Percentiles rank a stretch among this genome's conserved stretches.
These are phyloP conservation scores for Lachancea lanzarotensis DNA, from an alignment of 805 yeast species.

Conservation along the genomic window DNA sequence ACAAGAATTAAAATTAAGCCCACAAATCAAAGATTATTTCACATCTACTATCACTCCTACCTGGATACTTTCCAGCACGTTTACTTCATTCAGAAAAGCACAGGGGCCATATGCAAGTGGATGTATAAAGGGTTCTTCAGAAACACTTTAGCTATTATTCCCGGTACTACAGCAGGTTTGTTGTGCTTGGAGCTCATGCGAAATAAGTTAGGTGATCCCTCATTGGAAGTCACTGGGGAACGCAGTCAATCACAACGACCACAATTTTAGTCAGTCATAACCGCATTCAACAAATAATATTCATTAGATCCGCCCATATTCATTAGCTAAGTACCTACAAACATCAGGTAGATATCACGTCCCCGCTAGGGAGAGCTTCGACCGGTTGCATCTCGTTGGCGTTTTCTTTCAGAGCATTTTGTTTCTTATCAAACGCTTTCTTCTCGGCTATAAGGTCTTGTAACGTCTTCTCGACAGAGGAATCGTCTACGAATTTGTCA, in stretches of 20 bases:
- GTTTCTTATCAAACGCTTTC: conserved; percentile 16
- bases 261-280: neutral
- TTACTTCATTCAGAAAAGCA: conserved; percentile 44
- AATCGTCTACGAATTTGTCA: conserved; percentile 36
- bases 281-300: neutral
- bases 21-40: conserved; percentile 20
- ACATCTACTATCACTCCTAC: conserved; percentile 66
- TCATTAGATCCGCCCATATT: conserved; percentile 3
- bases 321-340: neutral
- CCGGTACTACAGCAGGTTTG: conserved; percentile 83
- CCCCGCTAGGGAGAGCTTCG: no score
- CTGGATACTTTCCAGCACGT: conserved; percentile 65
- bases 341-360: neutral
- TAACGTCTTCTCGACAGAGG: conserved; percentile 34
- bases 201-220: conserved; percentile 28
- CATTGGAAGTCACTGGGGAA: neutral
- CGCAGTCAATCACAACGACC: neutral
- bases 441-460: conserved; percentile 35
- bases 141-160: conserved; percentile 69
- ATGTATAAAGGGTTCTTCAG: conserved; percentile 72
- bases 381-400: neutral
- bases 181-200: conserved; percentile 80
- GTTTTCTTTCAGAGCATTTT: neutral
- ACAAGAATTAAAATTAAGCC: conserved; percentile 13
- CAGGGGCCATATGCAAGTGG: conserved; percentile 51